These are phyloP conservation scores for Colletotrichum sp. DNA, from an alignment of 2,329 filamentous ascomycete species.

Conservation along the genomic window DNA sequence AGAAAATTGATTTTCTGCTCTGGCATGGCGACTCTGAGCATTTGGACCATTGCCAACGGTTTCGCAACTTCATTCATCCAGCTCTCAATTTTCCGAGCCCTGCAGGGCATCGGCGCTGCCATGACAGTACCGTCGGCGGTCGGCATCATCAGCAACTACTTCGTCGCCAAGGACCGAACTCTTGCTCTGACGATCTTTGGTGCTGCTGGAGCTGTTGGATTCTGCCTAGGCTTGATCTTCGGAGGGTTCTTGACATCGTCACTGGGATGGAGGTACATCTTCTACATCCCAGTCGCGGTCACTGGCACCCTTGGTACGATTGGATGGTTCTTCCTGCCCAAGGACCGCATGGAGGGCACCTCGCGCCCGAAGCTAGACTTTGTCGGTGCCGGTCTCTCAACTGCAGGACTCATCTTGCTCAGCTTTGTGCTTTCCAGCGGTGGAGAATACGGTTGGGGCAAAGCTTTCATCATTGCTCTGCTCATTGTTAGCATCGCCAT, in stretches of 20 bases:
- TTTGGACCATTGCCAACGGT: constrained; percentile 10
- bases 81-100: constrained; percentile 8
- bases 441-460: constrained; percentile 49
- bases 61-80: constrained; percentile 10
- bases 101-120: constrained; percentile 36
- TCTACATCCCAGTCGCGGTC: constrained; percentile 8
- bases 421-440: constrained; percentile 50
- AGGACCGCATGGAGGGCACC: constrained; percentile 36
- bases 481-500: constrained; percentile 41
- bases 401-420: constrained; percentile 44
- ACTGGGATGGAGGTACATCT: constrained; percentile 14
- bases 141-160: constrained; percentile 55
- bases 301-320: constrained; percentile 46
- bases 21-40: constrained; percentile 9
- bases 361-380: constrained; percentile 43
- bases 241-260: constrained; percentile 12
- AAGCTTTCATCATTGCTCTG: constrained; percentile 47
- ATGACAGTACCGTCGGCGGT: constrained; percentile 88
- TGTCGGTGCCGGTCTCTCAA: constrained; percentile 44
- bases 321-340: constrained; percentile 40
- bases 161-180: constrained; percentile 3
- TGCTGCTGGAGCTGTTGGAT: constrained; percentile 6
- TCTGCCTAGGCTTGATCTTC: constrained; percentile 9
- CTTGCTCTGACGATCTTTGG: constrained; percentile 11
- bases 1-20: constrained; percentile 13